Evolutionary conservation across 1,284 basidiomycete genomes (phyloP).

Genomic region (Apiotrichum mycotoxinovorans): DNA sequence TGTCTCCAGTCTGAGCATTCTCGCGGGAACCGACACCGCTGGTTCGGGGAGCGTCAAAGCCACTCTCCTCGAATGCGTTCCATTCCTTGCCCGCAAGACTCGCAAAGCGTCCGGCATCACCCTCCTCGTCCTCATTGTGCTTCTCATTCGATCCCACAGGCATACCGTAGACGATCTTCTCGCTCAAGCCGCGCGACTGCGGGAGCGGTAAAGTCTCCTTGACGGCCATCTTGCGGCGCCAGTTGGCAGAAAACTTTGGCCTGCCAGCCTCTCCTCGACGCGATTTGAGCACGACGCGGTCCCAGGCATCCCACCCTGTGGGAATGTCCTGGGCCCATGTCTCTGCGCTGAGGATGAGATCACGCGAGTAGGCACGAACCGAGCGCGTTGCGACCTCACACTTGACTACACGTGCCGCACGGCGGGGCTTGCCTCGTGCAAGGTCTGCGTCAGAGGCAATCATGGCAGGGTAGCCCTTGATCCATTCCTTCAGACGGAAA

Average conservation of each 20-base stretch:
- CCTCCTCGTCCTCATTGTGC: slow-evolving; percentile 28
- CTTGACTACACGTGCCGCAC: slow-evolving; percentile 67
- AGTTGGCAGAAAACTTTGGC: slow-evolving; percentile 38
- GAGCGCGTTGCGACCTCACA: slow-evolving; percentile 70
- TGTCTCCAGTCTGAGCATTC: slow-evolving; percentile 50
- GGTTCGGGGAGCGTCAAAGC: slow-evolving; percentile 58
- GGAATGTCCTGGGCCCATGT: slow-evolving; percentile 60
- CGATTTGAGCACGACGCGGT: slow-evolving; percentile 30
- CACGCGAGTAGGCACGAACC: slow-evolving; percentile 74
- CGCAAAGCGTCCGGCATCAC: slow-evolving; percentile 65
- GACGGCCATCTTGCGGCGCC: slow-evolving; percentile 35
- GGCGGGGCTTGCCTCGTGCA: slow-evolving; percentile 56
- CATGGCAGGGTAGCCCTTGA: slow-evolving; percentile 73
- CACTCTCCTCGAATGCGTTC: slow-evolving; percentile 78
- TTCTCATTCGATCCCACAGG: not conserved
- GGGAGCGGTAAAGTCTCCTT: slow-evolving; percentile 35
- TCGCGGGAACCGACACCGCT: slow-evolving; percentile 24
- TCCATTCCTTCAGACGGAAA: slow-evolving; percentile 75
- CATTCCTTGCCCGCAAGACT: slow-evolving; percentile 78
- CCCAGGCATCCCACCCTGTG: slow-evolving; percentile 36
- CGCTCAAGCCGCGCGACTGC: slow-evolving; percentile 3
- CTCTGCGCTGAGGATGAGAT: slow-evolving; percentile 68
- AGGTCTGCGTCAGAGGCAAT: slow-evolving; percentile 53
- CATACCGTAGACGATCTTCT: slow-evolving; percentile 9
- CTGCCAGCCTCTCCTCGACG: slow-evolving; percentile 28